These are phyloP conservation scores for Globisporangium camurandrum DNA, from an alignment of 352 stramenopile genomes.

Conservation along the genomic window DNA sequence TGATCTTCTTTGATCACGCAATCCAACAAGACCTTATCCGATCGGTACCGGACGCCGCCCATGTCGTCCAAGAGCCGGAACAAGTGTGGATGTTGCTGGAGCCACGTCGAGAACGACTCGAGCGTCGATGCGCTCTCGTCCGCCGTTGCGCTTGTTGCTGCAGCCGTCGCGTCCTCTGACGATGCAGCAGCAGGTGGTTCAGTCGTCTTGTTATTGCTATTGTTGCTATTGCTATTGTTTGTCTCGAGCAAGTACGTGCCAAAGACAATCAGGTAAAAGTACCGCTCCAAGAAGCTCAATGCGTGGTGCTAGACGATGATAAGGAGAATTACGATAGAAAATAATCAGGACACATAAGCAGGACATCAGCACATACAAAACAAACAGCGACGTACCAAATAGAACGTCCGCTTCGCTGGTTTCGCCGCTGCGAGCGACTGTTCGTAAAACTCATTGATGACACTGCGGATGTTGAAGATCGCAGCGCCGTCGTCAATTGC, in stretches of 20 bases:
- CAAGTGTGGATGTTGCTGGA: conserved; percentile 60
- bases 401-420: conserved; percentile 70
- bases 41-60: conserved; percentile 74
- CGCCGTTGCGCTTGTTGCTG: conserved; percentile 1
- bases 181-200: no score
- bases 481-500: conserved; percentile 59
- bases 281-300: conserved; percentile 80
- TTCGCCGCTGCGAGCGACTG: conserved; percentile 69
- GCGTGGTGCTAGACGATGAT: conserved; percentile 50
- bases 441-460: conserved; percentile 78
- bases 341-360: background rate
- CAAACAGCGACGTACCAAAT: conserved; percentile 28
- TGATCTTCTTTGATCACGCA: conserved; percentile 88
- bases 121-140: conserved; percentile 15
- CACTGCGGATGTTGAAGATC: conserved; percentile 72
- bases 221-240: conserved; percentile 11
- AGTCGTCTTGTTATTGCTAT: no score
- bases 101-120: conserved; percentile 75
- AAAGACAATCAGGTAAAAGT: conserved; percentile 88
- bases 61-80: conserved; percentile 75
- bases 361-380: background rate
- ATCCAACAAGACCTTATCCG: conserved; percentile 70
- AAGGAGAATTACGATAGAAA: background rate
- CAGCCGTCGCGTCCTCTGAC: background rate
- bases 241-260: conserved; percentile 62